Evolutionary conservation across 169 alveolate species (phyloP), one percentile per base, ranked within the genome.

Genomic region (Amoebophrya sp.): DNA sequence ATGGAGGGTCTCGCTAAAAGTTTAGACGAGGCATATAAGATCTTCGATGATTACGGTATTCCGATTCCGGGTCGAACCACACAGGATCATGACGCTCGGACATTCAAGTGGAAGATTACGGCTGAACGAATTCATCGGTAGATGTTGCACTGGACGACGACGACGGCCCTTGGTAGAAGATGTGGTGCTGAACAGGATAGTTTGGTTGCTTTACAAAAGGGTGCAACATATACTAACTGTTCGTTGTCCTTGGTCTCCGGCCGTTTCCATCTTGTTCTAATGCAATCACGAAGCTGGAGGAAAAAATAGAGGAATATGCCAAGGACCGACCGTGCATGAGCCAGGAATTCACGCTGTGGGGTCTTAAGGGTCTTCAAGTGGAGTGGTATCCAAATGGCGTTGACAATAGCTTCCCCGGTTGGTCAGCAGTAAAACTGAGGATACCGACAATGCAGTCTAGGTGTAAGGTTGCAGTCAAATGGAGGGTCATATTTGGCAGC

Each of bases 241-340:
- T n/a, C n/a, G n/a, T n/a, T n/a, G n/a, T n/a, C n/a, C n/a, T n/a
- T n/a, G n/a, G n/a, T n/a, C n/a, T n/a, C n/a, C n/a, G n/a, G n/a
- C n/a, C n/a, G n/a, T n/a, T n/a, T n/a, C n/a, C n/a, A n/a, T n/a
- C n/a, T n/a, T n/a, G n/a, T n/a, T n/a, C n/a, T n/a, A n/a, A n/a
- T n/a, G n/a, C n/a, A n/a, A n/a, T n/a, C n/a, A 65, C 83, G 83
- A 65, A 65, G 83, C 33, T 65, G 10, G 83, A 65, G 33, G 83
- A 65, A 26, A 65, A 65, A 26, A 26, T 65, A 6, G 83, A 29
- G 12, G 83, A 65, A 0, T 65, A 65, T 36, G 83, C 83, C 0
- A 6, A 26, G 83, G 83, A 65, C 83, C 83, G 83, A 1, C 83
- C 83, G 83, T 65, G 83, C 83, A 65, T 65, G 83, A 65, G 83